phyloP scores from a whole-genome alignment of 192 early-diverging fungal species.

The Coemansia sp. region DNA sequence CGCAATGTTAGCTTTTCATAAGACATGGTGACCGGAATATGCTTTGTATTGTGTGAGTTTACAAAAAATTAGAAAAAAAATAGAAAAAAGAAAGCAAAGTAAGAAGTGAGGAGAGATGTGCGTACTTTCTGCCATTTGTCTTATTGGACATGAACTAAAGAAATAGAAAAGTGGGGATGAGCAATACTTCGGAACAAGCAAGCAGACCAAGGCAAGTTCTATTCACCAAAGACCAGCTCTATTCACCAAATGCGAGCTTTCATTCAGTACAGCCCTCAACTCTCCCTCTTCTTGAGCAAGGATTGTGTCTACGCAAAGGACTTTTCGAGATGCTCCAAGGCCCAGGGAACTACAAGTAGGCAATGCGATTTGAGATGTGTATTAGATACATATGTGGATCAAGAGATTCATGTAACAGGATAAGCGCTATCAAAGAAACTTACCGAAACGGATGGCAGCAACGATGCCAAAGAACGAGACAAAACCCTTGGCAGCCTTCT shows the following conservation, averaged over 20 bases:
- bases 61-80: neutral
- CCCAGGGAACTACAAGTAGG: constrained; percentile 44
- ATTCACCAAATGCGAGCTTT: no score
- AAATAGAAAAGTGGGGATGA: neutral
- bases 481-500: constrained; percentile 40
- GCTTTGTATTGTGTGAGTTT: neutral
- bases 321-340: constrained; percentile 49
- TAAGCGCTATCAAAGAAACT: no score
- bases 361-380: neutral
- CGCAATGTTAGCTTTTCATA: constrained; percentile 7
- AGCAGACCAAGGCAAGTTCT: no score
- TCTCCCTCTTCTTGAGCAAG: no score
- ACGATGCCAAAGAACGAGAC: constrained; percentile 43
- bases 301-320: constrained; percentile 19
- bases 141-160: neutral
- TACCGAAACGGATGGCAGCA: constrained; percentile 46
- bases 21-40: neutral
- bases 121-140: neutral
- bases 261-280: no score
- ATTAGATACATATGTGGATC: no score
- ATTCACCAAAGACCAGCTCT: no score
- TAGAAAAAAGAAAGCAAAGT: neutral
- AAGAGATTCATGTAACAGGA: no score
- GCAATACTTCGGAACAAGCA: neutral
- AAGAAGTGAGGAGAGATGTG: neutral